phyloP scores from a whole-genome alignment of 2,329 filamentous ascomycete species.

The Penicillium thymicola region DNA sequence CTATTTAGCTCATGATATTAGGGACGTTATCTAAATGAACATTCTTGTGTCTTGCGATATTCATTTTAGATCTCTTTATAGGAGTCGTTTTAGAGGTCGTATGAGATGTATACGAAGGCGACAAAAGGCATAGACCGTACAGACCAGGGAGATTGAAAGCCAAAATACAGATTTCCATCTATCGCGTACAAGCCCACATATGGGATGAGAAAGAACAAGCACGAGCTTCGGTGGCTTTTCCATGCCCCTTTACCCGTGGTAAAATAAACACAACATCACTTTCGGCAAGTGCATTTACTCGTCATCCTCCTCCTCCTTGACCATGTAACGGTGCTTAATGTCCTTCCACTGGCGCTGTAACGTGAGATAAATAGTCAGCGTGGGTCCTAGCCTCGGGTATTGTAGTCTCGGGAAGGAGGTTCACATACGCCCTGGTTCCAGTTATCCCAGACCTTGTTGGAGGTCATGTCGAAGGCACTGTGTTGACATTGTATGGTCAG shows the following conservation, averaged over 20 bases:
- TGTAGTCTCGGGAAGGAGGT: slow-evolving; percentile 2
- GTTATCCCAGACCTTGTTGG: slow-evolving; percentile 85
- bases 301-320: slow-evolving; percentile 63
- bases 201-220: slow-evolving; percentile 23
- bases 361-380: slow-evolving; percentile 13
- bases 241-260: slow-evolving; percentile 18
- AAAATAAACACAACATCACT: slow-evolving; percentile 8
- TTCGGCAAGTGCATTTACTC: slow-evolving; percentile 27
- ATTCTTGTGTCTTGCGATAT: not conserved
- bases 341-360: slow-evolving; percentile 98
- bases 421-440: slow-evolving; percentile 84
- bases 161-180: slow-evolving; percentile 26
- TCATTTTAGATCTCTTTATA: not conserved
- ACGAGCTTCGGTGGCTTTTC: slow-evolving; percentile 17
- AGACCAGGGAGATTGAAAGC: not conserved
- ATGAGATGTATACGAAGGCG: not conserved
- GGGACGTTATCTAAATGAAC: not conserved
- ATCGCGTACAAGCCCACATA: slow-evolving; percentile 24
- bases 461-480: slow-evolving; percentile 77
- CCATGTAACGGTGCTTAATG: slow-evolving; percentile 84
- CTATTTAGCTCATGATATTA: not conserved
- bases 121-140: not conserved
- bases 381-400: slow-evolving; percentile 8
- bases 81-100: not conserved
- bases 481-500: slow-evolving; percentile 23